A percentile compares a stretch with the other conserved stretches of the same genome.
phyloP scores from a whole-genome alignment of 345 rosid genomes.

The Eutrema yunnanense region DNA sequence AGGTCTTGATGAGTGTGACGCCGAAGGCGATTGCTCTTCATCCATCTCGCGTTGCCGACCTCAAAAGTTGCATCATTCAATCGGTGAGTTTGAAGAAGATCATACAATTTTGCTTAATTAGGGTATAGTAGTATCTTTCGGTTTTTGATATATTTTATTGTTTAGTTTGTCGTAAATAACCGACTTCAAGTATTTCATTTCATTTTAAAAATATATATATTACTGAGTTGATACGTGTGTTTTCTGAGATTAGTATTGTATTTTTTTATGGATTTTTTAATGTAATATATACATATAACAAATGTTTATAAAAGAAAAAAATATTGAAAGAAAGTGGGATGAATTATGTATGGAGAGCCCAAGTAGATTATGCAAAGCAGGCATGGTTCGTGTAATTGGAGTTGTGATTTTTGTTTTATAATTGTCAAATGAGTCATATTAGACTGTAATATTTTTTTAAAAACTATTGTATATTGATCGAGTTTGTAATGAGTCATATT shows the following conservation, averaged over 20 bases:
- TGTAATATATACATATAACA: neutral
- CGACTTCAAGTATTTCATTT: constrained; percentile 10
- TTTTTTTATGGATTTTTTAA: neutral
- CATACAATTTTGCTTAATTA: neutral
- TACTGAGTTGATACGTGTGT: neutral
- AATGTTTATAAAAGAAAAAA: neutral
- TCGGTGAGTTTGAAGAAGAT: neutral
- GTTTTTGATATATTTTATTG: constrained; percentile 1
- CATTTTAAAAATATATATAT: neutral
- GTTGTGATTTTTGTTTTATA: neutral
- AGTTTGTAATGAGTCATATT: too few species aligned
- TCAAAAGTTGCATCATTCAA: neutral
- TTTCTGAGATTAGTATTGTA: neutral
- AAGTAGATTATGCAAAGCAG: neutral
- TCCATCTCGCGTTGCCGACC: constrained; percentile 21
- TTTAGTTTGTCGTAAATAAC: constrained; percentile 1
- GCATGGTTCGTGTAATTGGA: neutral
- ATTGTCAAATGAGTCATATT: neutral
- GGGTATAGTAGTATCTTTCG: constrained; percentile 8
- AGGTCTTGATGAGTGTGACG: constrained; percentile 4
- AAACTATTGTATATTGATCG: too few species aligned
- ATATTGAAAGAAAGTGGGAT: neutral
- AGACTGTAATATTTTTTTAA: too few species aligned
- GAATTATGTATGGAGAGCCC: neutral
- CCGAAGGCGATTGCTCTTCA: constrained; percentile 17